Evolutionary conservation across 768 basidiomycete genomes (phyloP).

Genomic region (Tylopilus subfusipes): DNA sequence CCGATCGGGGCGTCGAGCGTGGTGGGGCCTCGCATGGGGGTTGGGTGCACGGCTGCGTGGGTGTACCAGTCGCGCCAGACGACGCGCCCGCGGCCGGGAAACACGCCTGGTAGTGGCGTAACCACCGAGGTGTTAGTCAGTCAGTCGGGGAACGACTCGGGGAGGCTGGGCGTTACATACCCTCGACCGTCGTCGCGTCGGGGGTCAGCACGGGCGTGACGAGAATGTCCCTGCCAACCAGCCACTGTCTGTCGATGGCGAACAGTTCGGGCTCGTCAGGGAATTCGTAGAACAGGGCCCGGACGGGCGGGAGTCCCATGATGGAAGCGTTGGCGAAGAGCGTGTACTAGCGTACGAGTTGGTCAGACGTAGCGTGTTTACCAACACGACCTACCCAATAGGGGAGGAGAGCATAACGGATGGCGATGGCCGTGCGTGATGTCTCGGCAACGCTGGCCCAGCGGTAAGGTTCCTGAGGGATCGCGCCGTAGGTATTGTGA

Average conservation of each 20-base stretch:
- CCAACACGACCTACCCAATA: slow-evolving; percentile 54
- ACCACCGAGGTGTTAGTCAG: not conserved
- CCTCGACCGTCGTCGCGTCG: slow-evolving; percentile 62
- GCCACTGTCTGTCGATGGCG: slow-evolving; percentile 61
- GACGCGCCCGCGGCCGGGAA: slow-evolving; percentile 55
- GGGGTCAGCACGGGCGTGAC: slow-evolving; percentile 72
- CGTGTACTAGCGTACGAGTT: slow-evolving; percentile 47
- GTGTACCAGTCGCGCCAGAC: slow-evolving; percentile 73
- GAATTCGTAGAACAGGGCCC: slow-evolving; percentile 76
- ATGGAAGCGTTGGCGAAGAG: slow-evolving; percentile 64
- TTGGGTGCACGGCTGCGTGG: slow-evolving; percentile 48
- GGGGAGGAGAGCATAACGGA: slow-evolving; percentile 65
- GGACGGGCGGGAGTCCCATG: slow-evolving; percentile 62
- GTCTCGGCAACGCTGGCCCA: slow-evolving; percentile 78
- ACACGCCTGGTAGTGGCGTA: slow-evolving; percentile 40
- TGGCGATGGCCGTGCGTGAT: slow-evolving; percentile 62
- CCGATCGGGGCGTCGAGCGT: slow-evolving; percentile 35
- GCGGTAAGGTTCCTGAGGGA: slow-evolving; percentile 70
- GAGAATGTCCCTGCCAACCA: slow-evolving; percentile 65
- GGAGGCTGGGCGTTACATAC: too few species aligned
- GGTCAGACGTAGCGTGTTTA: slow-evolving; percentile 26
- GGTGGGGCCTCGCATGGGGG: slow-evolving; percentile 31
- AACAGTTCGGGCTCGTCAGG: slow-evolving; percentile 65
- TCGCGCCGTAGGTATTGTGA: slow-evolving; percentile 62
- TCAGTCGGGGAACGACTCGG: too few species aligned